These are phyloP conservation scores for Plasmodium inui DNA, from an alignment of 169 alveolate genomes.

Conservation along the genomic window DNA sequence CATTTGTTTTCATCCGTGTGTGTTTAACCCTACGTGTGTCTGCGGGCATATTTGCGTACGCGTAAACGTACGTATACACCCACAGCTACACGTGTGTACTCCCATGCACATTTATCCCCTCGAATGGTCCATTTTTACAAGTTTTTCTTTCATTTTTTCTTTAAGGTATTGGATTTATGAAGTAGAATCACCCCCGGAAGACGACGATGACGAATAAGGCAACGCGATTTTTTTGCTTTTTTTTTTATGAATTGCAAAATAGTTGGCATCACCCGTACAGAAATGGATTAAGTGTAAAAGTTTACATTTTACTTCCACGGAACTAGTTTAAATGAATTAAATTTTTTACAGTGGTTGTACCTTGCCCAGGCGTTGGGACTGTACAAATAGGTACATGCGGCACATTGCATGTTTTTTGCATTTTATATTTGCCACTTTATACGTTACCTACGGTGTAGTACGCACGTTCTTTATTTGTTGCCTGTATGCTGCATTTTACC, in stretches of 20 bases:
- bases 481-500: background rate
- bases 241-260: background rate
- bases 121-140: background rate
- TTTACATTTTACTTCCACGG: background rate
- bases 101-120: background rate
- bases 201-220: slow-evolving; percentile 68
- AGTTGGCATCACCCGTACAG: background rate
- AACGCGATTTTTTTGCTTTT: slow-evolving; percentile 11
- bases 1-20: background rate
- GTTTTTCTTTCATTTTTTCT: background rate
- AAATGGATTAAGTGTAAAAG: background rate
- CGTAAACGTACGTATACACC: background rate
- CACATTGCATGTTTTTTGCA: background rate
- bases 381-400: background rate
- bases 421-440: background rate
- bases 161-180: slow-evolving; percentile 91
- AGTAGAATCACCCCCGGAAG: slow-evolving; percentile 91
- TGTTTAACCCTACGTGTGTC: background rate
- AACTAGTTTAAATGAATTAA: background rate
- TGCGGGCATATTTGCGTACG: background rate
- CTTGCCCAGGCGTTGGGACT: background rate
- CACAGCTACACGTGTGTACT: background rate
- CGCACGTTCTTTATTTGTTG: background rate
- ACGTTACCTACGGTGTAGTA: background rate
- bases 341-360: background rate